Base-by-base conservation (phyloP, 2,329 filamentous ascomycete genomes). In the Pyrenophora seminiperda region DNA sequence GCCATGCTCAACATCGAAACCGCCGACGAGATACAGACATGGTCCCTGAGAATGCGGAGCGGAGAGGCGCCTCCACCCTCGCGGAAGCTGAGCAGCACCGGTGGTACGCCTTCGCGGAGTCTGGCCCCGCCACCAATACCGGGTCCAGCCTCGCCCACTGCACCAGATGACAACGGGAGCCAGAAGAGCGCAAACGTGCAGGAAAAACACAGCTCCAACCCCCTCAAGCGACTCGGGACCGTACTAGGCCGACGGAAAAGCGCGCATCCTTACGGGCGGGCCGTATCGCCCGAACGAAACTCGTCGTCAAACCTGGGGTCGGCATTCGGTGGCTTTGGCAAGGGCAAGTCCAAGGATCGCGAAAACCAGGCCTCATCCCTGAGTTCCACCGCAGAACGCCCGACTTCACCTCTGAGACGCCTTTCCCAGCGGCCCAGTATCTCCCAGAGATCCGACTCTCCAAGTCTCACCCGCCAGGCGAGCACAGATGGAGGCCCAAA, bases 1-100 rank as follows among this genome's bases (percentile, higher is more conserved):
- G 81, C 87, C 7, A 81, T 97, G 61, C 79, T 99, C 41, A 94
- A 96, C 69, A 85, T 97, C 33, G 88, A 90, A 70, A 96, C 92
- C 0, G 83, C 86, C 14, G 88, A 88, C 66, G 94, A 99, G 76
- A 93, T 99, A 56, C 87, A 87, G 62, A 84, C 82, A 22, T 95
- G 91, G 72, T 77, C 79, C 2, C 68, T 80, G 47, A 73, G 72
- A 54, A 72, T 73, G 43, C 72, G 74, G 43, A 66, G 67, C 54
- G 73, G 76, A 48, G 63, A 73, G 58, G 62, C 72, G 55, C 59
- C 64, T 47, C 57, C 59, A 13, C 41, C 62, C 22, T 56, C 45
- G 36, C 67, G 70, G 30, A 72, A 73, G 54, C 58, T 60, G 41
- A 73, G 70, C 53, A 71, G 52, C 44, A 55, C 62, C 4, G 60